These are phyloP conservation scores for Umbelopsis sp. DNA, from an alignment of 371 early-diverging fungal genomes.

Conservation along the genomic window DNA sequence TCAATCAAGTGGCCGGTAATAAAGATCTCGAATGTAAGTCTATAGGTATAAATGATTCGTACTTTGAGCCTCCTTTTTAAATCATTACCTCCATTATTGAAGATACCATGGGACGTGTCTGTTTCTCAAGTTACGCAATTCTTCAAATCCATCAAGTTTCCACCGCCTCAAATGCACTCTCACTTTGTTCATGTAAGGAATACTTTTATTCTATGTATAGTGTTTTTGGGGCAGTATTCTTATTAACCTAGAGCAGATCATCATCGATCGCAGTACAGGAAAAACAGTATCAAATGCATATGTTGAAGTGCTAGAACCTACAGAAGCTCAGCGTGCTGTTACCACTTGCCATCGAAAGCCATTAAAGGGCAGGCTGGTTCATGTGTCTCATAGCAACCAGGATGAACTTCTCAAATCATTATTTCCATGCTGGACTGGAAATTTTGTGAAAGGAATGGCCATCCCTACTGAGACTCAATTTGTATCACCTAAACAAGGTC, in stretches of 20 bases:
- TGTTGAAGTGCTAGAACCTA: conserved; percentile 43
- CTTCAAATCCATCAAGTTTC: conserved; percentile 27
- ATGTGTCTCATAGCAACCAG: conserved; percentile 49
- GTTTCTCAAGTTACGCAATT: conserved; percentile 28
- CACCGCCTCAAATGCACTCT: conserved; percentile 24
- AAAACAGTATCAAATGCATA: conserved; percentile 55
- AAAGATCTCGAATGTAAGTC: conserved; percentile 23
- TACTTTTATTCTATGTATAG: neutral
- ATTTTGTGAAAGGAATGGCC: conserved; percentile 33
- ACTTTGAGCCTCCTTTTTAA: neutral
- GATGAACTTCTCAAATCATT: conserved; percentile 56
- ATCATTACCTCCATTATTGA: neutral
- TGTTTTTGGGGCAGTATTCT: no score
- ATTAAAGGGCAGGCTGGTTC: conserved; percentile 56
- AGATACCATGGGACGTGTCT: conserved; percentile 46
- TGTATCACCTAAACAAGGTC: conserved; percentile 5
- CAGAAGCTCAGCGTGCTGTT: conserved; percentile 37
- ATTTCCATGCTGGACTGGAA: conserved; percentile 59
- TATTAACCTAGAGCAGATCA: conserved; percentile 20
- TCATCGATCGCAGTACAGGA: conserved; percentile 49
- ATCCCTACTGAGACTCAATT: neutral
- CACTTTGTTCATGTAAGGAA: conserved; percentile 39
- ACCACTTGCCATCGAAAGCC: conserved; percentile 35
- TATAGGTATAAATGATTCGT: neutral
- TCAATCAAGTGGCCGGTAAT: neutral